phyloP scores from a whole-genome alignment of 176 grass and related monocot species.

The Luzula sylvatica region DNA sequence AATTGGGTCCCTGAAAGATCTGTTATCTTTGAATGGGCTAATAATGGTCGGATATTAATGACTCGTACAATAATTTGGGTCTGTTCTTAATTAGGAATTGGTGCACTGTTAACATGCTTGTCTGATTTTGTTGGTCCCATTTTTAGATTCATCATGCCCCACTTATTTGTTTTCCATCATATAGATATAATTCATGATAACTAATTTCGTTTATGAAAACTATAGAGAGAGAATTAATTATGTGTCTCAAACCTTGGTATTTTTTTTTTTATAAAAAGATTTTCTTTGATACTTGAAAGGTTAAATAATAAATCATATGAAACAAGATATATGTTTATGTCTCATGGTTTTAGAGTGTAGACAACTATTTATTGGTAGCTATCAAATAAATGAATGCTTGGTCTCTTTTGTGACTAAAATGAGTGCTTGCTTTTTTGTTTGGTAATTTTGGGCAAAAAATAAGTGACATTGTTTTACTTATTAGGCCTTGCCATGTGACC shows the following conservation, averaged over 20 bases:
- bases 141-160: neutral
- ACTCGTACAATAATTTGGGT: conserved; percentile 13
- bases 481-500: conserved; percentile 2
- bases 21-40: conserved; percentile 6
- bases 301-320: neutral
- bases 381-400: conserved; percentile 2
- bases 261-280: too few relatives aligned
- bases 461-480: neutral
- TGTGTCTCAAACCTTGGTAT: too few relatives aligned
- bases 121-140: conserved; percentile 10
- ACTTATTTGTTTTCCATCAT: neutral
- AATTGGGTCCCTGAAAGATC: conserved; percentile 2
- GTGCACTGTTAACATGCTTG: conserved; percentile 10
- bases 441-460: conserved; percentile 15
- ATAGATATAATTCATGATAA: too few relatives aligned
- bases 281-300: too few relatives aligned
- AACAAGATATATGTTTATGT: neutral
- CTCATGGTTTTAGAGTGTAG: too few relatives aligned
- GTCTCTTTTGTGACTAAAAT: neutral
- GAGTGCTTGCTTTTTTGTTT: neutral
- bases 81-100: neutral
- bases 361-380: neutral
- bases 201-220: too few relatives aligned
- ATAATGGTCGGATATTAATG: conserved; percentile 16
- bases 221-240: too few relatives aligned